phyloP scores from a whole-genome alignment of 2,329 filamentous ascomycete species.

The Diaporthe velutina region DNA sequence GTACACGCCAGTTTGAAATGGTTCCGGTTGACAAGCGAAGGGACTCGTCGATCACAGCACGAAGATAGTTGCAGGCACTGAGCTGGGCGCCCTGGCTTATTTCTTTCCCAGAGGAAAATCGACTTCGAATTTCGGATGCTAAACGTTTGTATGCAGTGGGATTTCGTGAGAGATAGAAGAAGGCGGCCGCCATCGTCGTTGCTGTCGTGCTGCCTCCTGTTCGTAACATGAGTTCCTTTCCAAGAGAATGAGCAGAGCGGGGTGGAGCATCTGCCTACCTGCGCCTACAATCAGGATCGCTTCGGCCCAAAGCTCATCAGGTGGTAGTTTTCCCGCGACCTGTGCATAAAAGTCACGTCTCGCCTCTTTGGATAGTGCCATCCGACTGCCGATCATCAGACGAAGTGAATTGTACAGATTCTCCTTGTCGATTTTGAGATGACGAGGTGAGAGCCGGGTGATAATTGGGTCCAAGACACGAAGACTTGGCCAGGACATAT shows the following conservation, averaged over 20 bases:
- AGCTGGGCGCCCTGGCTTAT: background rate
- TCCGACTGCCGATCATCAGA: background rate
- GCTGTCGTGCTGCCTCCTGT: slow-evolving; percentile 16
- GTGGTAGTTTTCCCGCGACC: background rate
- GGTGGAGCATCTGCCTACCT: too few relatives aligned
- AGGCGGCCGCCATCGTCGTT: background rate
- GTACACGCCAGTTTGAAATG: slow-evolving; percentile 7
- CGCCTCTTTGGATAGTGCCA: slow-evolving; percentile 8
- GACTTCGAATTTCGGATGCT: background rate
- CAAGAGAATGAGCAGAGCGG: background rate
- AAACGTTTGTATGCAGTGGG: background rate
- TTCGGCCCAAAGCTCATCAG: background rate
- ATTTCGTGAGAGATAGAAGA: slow-evolving; percentile 18
- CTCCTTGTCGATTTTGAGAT: background rate
- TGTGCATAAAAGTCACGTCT: slow-evolving; percentile 7
- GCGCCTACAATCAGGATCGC: slow-evolving; percentile 8
- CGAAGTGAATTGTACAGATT: slow-evolving; percentile 5
- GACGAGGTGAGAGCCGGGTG: background rate
- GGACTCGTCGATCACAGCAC: slow-evolving; percentile 7
- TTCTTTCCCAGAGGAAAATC: background rate
- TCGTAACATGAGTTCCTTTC: background rate
- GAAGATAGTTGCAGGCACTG: background rate
- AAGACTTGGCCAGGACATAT: slow-evolving; percentile 29
- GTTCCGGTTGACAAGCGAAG: background rate
- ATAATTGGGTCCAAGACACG: background rate